Conservation (phyloP, 2,329 filamentous ascomycete species). For the Nemania sp. region DNA sequence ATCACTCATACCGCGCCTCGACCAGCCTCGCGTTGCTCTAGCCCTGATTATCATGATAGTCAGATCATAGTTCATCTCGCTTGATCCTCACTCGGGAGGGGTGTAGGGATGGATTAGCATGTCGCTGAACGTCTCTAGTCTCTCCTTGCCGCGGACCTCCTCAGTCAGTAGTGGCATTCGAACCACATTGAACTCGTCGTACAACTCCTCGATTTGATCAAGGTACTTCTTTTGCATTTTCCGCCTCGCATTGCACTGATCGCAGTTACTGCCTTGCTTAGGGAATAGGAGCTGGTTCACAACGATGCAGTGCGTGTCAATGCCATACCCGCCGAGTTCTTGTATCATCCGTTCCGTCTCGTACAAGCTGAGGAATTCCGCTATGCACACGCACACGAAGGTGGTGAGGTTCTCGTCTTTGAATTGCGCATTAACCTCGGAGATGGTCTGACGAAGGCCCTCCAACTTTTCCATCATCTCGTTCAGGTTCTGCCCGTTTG, state of each 20-base stretch:
- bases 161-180: constrained; percentile 96
- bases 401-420: constrained; percentile 95
- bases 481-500: constrained; percentile 88
- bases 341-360: constrained; percentile 99
- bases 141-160: constrained; percentile 94
- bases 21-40: background rate
- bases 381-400: constrained; percentile 97
- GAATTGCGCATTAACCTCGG: constrained; percentile 96
- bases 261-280: constrained; percentile 79
- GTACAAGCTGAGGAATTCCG: constrained; percentile 94
- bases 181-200: constrained; percentile 98
- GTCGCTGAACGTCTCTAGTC: constrained; percentile 84
- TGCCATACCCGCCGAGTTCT: constrained; percentile 88
- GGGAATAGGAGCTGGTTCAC: constrained; percentile 98
- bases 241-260: constrained; percentile 90
- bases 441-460: constrained; percentile 86
- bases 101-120: constrained; percentile 79
- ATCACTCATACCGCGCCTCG: too few relatives aligned
- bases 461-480: constrained; percentile 96
- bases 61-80: background rate
- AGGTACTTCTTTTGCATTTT: constrained; percentile 99
- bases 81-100: constrained; percentile 55
- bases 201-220: constrained; percentile 97
- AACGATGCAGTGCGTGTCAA: constrained; percentile 96
- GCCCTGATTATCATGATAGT: background rate